Conservation (phyloP, 2,329 filamentous ascomycete genomes). For the Pezizomycotina sp. region DNA sequence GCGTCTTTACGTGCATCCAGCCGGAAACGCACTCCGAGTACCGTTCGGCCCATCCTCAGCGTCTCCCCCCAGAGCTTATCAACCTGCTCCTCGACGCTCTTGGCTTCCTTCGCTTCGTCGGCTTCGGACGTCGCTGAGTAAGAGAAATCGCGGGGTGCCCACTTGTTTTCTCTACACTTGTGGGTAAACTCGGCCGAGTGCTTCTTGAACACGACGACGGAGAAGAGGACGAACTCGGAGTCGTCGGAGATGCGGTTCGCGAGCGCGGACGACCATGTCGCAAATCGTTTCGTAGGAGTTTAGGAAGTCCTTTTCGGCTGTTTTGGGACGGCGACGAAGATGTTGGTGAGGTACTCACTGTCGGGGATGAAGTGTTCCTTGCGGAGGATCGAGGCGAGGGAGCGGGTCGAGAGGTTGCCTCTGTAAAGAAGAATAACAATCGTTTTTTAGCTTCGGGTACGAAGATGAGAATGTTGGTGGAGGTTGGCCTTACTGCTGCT, state of each 20-base stretch:
- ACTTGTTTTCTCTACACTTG: conserved; percentile 82
- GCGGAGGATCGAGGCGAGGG: conserved; percentile 73
- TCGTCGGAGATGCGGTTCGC: conserved; percentile 65
- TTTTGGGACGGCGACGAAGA: conserved; percentile 75
- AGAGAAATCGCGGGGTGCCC: conserved; percentile 88
- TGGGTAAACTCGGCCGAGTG: conserved; percentile 71
- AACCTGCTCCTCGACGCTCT: conserved; percentile 67
- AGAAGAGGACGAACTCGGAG: conserved; percentile 75
- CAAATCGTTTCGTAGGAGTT: conserved; percentile 74
- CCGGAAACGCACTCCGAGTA: conserved; percentile 95
- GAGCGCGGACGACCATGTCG: conserved; percentile 86
- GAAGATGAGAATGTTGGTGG: not conserved
- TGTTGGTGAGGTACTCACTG: conserved; percentile 92
- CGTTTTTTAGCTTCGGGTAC: too few relatives aligned
- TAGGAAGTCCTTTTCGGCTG: conserved; percentile 70
- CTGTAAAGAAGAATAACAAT: conserved; percentile 36
- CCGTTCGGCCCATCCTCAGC: conserved; percentile 68
- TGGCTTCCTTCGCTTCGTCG: conserved; percentile 73
- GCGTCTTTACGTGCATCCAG: conserved; percentile 78
- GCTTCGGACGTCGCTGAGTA: conserved; percentile 80
- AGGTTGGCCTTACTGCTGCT: conserved; percentile 45
- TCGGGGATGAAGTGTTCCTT: conserved; percentile 66
- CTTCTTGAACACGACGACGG: conserved; percentile 89
- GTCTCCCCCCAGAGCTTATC: conserved; percentile 87
- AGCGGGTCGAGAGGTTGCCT: conserved; percentile 87